A percentile compares a stretch with the other conserved stretches of the same genome.
Evolutionary conservation across 805 yeast species (phyloP).

Genomic region (Zygoascus flipseniorum): DNA sequence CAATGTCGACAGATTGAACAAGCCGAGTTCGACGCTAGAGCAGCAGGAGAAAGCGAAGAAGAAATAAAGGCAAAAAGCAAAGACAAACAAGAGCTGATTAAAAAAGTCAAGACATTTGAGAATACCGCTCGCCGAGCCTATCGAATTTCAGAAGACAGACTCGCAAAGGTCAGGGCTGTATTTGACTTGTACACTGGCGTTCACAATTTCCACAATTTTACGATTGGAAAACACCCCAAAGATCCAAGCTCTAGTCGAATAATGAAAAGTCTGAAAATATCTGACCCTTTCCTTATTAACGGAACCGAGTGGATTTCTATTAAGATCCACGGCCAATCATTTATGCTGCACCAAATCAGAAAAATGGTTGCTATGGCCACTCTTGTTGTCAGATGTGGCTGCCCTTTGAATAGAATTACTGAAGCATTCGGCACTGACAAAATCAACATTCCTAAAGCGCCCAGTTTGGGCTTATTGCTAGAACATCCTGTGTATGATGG

Average conservation of each 20-base stretch:
- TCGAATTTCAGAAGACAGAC: slow-evolving; percentile 54
- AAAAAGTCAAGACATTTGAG: slow-evolving; percentile 32
- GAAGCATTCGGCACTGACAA: slow-evolving; percentile 70
- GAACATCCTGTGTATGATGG: slow-evolving; percentile 90
- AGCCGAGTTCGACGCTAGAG: slow-evolving; percentile 9
- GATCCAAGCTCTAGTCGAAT: slow-evolving; percentile 80
- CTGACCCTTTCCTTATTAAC: slow-evolving; percentile 85
- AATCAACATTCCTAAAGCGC: slow-evolving; percentile 93
- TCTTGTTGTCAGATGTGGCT: slow-evolving; percentile 74
- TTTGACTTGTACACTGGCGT: slow-evolving; percentile 73
- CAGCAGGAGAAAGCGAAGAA: slow-evolving; percentile 8
- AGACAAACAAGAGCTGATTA: slow-evolving; percentile 30
- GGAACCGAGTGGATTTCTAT: slow-evolving; percentile 95
- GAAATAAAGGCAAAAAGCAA: slow-evolving; percentile 30
- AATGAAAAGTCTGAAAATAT: slow-evolving; percentile 70
- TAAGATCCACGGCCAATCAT: slow-evolving; percentile 95
- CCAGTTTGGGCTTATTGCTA: slow-evolving; percentile 83
- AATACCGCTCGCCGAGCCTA: slow-evolving; percentile 39
- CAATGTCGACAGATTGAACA: slow-evolving; percentile 11
- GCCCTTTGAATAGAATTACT: slow-evolving; percentile 65
- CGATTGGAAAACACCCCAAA: slow-evolving; percentile 69
- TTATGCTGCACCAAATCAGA: slow-evolving; percentile 96
- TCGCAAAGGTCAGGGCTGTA: slow-evolving; percentile 56
- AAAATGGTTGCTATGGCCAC: slow-evolving; percentile 97
- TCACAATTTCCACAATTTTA: slow-evolving; percentile 87